These are phyloP conservation scores for Saccharomyces paradoxus DNA, from an alignment of 805 yeast genomes.

Conservation along the genomic window DNA sequence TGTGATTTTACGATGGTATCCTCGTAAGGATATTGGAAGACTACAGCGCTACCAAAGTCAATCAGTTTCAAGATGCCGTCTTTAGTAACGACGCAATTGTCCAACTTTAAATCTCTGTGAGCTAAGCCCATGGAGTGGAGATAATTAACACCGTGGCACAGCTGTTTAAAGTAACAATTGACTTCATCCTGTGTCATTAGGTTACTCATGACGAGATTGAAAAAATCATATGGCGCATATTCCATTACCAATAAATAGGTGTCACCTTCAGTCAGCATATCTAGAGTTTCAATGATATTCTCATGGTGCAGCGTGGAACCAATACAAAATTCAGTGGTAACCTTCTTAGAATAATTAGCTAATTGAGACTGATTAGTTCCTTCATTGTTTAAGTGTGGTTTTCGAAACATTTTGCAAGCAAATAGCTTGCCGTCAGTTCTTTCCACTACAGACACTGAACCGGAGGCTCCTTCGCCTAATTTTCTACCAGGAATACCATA, in stretches of 20 bases:
- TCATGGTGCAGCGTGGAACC: slow-evolving; percentile 73
- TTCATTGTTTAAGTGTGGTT: slow-evolving; percentile 1
- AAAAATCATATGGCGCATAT: slow-evolving; percentile 84
- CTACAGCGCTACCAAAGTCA: slow-evolving; percentile 90
- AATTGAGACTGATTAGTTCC: slow-evolving; percentile 45
- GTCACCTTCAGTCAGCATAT: slow-evolving; percentile 59
- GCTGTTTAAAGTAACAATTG: slow-evolving; percentile 76
- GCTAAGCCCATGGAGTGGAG: slow-evolving; percentile 79
- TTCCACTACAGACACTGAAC: slow-evolving; percentile 76
- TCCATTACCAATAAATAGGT: slow-evolving; percentile 79
- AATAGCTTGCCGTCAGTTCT: slow-evolving; percentile 54
- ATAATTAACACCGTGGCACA: slow-evolving; percentile 64
- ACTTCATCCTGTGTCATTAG: slow-evolving; percentile 63
- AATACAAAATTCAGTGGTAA: slow-evolving; percentile 72
- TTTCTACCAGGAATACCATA: slow-evolving; percentile 70
- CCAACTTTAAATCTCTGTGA: slow-evolving; percentile 86
- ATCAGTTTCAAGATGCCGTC: slow-evolving; percentile 76
- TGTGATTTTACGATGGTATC: slow-evolving; percentile 53
- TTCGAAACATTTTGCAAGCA: slow-evolving; percentile 69
- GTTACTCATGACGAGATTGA: slow-evolving; percentile 87
- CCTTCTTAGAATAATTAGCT: slow-evolving; percentile 63
- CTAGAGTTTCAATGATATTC: slow-evolving; percentile 74
- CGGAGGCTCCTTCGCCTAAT: slow-evolving; percentile 91
- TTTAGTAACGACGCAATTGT: slow-evolving; percentile 77
- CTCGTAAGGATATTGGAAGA: slow-evolving; percentile 61